A percentile compares a stretch with the other conserved stretches of the same genome.
These are phyloP conservation scores for Hanseniaspora thailandica DNA, from an alignment of 805 yeast genomes.

Conservation along the genomic window DNA sequence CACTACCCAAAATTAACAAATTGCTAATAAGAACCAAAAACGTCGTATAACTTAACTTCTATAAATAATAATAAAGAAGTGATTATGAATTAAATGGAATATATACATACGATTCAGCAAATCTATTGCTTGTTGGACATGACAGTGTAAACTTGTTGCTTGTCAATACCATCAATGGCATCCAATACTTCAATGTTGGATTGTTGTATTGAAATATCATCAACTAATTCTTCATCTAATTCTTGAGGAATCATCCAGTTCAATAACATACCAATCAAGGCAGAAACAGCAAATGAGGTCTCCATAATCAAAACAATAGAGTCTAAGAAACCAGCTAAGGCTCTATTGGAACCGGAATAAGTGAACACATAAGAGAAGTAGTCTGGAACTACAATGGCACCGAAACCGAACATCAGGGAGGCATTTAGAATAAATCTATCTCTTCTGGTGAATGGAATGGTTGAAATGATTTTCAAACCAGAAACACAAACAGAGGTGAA, in stretches of 20 bases:
- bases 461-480: constrained; percentile 54
- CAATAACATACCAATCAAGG: constrained; percentile 49
- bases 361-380: constrained; percentile 60
- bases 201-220: constrained; percentile 22
- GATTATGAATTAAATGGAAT: neutral
- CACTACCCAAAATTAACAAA: no score
- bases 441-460: constrained; percentile 47
- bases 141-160: constrained; percentile 13
- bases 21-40: no score
- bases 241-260: constrained; percentile 56
- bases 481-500: constrained; percentile 69
- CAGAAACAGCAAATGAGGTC: constrained; percentile 62
- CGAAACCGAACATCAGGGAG: constrained; percentile 52
- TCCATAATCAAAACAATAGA: constrained; percentile 62
- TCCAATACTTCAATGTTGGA: constrained; percentile 22
- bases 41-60: no score
- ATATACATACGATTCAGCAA: neutral
- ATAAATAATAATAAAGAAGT: neutral
- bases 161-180: constrained; percentile 18
- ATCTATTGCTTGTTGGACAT: constrained; percentile 7
- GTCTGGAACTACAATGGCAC: constrained; percentile 49
- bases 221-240: constrained; percentile 32
- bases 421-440: constrained; percentile 64
- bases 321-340: constrained; percentile 49
- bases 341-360: constrained; percentile 47